These are phyloP conservation scores for Fusarium sp. DNA, from an alignment of 2,329 filamentous ascomycete genomes.

Conservation along the genomic window DNA sequence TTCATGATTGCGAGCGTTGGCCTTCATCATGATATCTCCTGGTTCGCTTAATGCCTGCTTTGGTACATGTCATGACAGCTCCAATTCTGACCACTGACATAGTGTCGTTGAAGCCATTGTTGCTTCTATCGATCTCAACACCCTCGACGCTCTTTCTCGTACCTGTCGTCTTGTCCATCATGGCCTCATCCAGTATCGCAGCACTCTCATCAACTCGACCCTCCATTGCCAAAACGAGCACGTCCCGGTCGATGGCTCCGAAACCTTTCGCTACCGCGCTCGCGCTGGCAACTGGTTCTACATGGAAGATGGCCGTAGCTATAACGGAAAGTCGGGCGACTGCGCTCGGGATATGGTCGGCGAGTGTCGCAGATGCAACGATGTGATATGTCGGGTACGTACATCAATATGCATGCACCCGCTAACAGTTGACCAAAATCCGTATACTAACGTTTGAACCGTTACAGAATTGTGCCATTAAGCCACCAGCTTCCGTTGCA, in stretches of 20 bases:
- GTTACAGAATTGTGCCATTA: constrained; percentile 86
- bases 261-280: constrained; percentile 68
- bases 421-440: neutral
- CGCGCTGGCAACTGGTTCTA: constrained; percentile 70
- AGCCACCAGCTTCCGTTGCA: constrained; percentile 76
- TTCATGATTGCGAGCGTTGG: neutral
- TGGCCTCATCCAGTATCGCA: constrained; percentile 82
- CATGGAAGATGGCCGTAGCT: constrained; percentile 67
- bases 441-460: constrained; percentile 20
- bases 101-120: constrained; percentile 84
- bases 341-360: constrained; percentile 91
- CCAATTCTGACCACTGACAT: constrained; percentile 40
- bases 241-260: constrained; percentile 65
- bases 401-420: constrained; percentile 20
- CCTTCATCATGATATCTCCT: constrained; percentile 34
- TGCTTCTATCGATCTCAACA: constrained; percentile 84
- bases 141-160: constrained; percentile 83
- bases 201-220: constrained; percentile 78
- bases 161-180: constrained; percentile 84
- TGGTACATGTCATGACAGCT: constrained; percentile 27
- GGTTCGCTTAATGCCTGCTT: neutral
- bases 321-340: constrained; percentile 76
- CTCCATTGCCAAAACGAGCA: constrained; percentile 83
- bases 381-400: constrained; percentile 83
- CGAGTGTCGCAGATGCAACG: constrained; percentile 82